Conservation (phyloP, 148 eudicot species). For the Rhododendron molle region DNA sequence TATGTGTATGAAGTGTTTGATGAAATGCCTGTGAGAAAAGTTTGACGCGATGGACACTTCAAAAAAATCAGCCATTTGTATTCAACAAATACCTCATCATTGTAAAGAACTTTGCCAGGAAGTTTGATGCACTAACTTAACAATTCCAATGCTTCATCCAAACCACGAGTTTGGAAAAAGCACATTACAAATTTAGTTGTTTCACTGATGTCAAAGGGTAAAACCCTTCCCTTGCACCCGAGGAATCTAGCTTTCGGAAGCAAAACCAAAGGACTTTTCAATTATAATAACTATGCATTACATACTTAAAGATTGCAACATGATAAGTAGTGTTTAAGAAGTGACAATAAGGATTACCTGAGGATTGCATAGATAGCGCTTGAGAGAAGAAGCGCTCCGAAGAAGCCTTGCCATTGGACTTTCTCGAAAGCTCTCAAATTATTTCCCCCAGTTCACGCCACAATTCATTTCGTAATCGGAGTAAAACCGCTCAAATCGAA, state of each 20-base stretch:
- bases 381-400: slow-evolving; percentile 25
- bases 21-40: no score
- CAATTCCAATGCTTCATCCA: background rate
- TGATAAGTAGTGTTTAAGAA: no score
- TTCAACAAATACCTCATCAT: background rate
- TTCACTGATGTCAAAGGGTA: background rate
- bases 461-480: background rate
- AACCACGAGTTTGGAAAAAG: background rate
- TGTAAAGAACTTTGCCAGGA: background rate
- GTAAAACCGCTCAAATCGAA: background rate
- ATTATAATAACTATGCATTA: no score
- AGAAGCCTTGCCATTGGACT: slow-evolving; percentile 32
- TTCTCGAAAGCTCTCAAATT: background rate
- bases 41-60: background rate
- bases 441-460: background rate
- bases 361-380: slow-evolving; percentile 9
- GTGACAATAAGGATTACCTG: slow-evolving; percentile 4
- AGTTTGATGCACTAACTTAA: background rate
- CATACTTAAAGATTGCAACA: no score
- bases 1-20: no score
- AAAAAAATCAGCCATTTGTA: background rate
- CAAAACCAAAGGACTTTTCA: background rate
- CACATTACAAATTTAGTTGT: background rate
- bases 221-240: background rate
- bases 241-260: background rate